Percentiles rank a stretch among this genome's conserved stretches.
Evolutionary conservation across 768 basidiomycete genomes (phyloP).

Genomic region (Tylopilus rubrobrunneus): DNA sequence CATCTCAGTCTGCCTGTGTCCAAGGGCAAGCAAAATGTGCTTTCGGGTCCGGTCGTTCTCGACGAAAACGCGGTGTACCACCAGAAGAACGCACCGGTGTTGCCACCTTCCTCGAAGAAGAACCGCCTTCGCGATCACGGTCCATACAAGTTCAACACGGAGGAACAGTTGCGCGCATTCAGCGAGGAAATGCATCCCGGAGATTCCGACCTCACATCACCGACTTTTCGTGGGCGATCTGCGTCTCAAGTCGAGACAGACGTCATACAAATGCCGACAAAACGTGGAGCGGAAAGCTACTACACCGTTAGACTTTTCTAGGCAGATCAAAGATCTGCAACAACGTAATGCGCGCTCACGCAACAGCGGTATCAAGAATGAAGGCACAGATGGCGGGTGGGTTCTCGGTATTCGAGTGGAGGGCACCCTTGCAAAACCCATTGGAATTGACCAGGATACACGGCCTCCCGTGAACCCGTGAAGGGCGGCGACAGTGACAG

Average conservation of each 20-base stretch:
- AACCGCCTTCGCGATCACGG: constrained; percentile 73
- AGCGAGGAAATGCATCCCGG: constrained; percentile 96
- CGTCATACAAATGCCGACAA: constrained; percentile 85
- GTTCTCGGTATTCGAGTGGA: constrained; percentile 87
- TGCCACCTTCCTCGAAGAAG: constrained; percentile 56
- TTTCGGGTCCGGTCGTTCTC: constrained; percentile 47
- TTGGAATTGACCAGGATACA: constrained; percentile 71
- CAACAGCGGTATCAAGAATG: constrained; percentile 96
- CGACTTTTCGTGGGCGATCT: constrained; percentile 96
- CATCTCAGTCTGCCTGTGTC: constrained; percentile 22
- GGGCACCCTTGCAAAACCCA: constrained; percentile 81
- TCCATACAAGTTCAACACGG: constrained; percentile 94
- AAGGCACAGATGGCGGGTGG: constrained; percentile 87
- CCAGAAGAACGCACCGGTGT: constrained; percentile 31
- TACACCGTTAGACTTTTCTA: constrained; percentile 93
- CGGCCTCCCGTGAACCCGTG: constrained; percentile 30
- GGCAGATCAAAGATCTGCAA: constrained; percentile 86
- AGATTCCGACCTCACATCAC: constrained; percentile 88
- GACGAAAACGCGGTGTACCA: constrained; percentile 75
- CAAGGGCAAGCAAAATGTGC: constrained; percentile 45
- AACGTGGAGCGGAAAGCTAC: constrained; percentile 78
- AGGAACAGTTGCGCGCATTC: constrained; percentile 88
- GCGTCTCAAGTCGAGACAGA: constrained; percentile 90
- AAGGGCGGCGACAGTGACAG: constrained; percentile 45
- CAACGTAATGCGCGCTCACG: constrained; percentile 87